Evolutionary conservation across 2,329 filamentous ascomycete species (phyloP).

Genomic region (Clonostachys rhizophaga): DNA sequence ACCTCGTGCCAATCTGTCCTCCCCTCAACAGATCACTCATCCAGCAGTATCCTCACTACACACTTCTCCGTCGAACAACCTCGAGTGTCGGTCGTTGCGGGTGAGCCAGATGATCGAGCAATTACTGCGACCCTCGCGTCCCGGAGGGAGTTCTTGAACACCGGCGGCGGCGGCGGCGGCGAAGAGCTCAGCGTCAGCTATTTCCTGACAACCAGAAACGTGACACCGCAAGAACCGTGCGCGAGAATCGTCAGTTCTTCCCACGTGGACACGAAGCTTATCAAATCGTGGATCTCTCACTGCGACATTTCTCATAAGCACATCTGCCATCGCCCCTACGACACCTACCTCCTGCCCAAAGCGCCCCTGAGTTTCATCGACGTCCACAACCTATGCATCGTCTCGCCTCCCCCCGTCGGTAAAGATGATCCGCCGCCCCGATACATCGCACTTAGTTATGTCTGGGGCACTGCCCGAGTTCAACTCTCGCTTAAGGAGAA

Average conservation of each 20-base stretch:
- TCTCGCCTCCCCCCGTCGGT: background rate
- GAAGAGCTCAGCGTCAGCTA: background rate
- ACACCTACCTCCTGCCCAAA: background rate
- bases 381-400: background rate
- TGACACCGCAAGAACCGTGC: background rate
- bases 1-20: background rate
- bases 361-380: background rate
- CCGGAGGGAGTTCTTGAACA: background rate
- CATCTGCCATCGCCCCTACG: background rate
- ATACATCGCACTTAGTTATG: background rate
- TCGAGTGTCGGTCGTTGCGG: background rate
- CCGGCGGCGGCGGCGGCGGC: background rate
- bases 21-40: background rate
- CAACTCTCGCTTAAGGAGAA: background rate
- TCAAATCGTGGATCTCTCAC: background rate
- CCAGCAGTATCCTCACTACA: background rate
- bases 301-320: background rate
- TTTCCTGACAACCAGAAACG: background rate
- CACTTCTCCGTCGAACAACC: background rate
- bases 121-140: too few species aligned
- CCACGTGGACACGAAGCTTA: background rate
- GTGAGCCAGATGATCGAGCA: background rate
- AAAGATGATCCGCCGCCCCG: background rate
- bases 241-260: background rate
- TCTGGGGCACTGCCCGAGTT: background rate